Evolutionary conservation across 2,329 filamentous ascomycete species (phyloP), one percentile per base, ranked within the genome.

Genomic region (Lecanicillium sp.): DNA sequence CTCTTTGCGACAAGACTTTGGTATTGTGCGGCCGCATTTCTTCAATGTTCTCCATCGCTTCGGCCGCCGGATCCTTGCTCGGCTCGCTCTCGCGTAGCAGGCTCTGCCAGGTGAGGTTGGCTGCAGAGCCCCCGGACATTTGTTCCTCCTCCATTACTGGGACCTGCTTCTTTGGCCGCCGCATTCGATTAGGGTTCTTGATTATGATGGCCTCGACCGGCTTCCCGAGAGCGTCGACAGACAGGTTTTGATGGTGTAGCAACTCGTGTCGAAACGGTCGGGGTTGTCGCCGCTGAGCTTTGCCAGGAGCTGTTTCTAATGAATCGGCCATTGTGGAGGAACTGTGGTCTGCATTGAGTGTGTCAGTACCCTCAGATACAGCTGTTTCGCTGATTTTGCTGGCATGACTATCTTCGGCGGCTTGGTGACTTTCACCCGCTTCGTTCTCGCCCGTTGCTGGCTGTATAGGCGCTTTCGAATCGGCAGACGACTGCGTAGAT

Each of bases 141-240:
- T 40, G 31, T 14, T 52, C 42, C 10, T 48, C 45, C 7, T 54
- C 43, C 9, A 55, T 19, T 14, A 46, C 44, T 1, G 45, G 43
- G 0, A 45, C 19, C 1, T 43, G 3, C 36, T 41, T 52, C 28
- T 39, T 50, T 8, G 45, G 15, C 5, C 28, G 43, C 30, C 40
- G 49, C 42, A 59, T 45, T 32, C 48, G 50, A 17, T 62, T 57
- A 7, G 61, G 58, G 31, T 64, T 61, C 17, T 59, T 57, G 36
- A 77, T 57, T 27, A 77, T 58, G 33, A 77, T 65, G 17, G 68
- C 68, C 13, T 66, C 58, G 11, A 65, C 64, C 3, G 53, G 54
- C 22, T 51, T 41, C 15, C 63, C 63, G 4, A 66, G 55, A 1
- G 61, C 58, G 4, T 50, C 46, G 13, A 60, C 48, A 2, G 53